phyloP scores from a whole-genome alignment of 108 stramenopile species.

The Pseudonitzschia delicatissima region DNA sequence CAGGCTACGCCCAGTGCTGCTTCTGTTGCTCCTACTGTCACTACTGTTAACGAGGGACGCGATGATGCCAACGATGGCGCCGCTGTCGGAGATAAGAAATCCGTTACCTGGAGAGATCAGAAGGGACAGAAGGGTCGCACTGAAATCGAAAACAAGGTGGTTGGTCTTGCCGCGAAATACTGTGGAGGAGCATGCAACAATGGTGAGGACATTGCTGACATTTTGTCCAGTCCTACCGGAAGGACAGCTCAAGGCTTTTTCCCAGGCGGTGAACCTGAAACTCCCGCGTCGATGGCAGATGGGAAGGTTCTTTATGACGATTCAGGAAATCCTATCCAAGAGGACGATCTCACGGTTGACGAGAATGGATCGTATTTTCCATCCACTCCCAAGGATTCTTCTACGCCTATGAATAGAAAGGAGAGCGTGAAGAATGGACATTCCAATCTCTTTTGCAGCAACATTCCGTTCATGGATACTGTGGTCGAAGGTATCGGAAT shows the following conservation, averaged over 20 bases:
- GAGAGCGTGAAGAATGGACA: background rate
- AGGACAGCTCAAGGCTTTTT: background rate
- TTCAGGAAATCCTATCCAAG: slow-evolving; percentile 30
- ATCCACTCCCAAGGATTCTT: background rate
- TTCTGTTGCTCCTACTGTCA: background rate
- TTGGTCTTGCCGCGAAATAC: background rate
- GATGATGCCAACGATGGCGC: slow-evolving; percentile 1
- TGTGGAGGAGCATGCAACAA: background rate
- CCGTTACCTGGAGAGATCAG: slow-evolving; percentile 36
- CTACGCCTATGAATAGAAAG: background rate
- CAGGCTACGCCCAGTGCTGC: background rate
- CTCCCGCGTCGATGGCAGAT: background rate
- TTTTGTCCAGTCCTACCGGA: background rate
- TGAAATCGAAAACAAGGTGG: slow-evolving; percentile 7
- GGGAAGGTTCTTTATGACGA: slow-evolving; percentile 30
- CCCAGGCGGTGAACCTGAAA: background rate
- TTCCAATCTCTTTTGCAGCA: background rate
- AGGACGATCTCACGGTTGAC: background rate
- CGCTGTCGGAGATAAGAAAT: background rate
- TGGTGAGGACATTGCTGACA: background rate
- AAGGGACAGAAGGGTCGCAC: slow-evolving; percentile 1
- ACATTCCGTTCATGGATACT: slow-evolving; percentile 7
- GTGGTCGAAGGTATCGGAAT: background rate
- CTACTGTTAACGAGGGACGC: slow-evolving; percentile 1
- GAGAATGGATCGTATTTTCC: background rate